Evolutionary conservation across 306 rosid species (phyloP).

Genomic region (Cyclanthera cordifolia): DNA sequence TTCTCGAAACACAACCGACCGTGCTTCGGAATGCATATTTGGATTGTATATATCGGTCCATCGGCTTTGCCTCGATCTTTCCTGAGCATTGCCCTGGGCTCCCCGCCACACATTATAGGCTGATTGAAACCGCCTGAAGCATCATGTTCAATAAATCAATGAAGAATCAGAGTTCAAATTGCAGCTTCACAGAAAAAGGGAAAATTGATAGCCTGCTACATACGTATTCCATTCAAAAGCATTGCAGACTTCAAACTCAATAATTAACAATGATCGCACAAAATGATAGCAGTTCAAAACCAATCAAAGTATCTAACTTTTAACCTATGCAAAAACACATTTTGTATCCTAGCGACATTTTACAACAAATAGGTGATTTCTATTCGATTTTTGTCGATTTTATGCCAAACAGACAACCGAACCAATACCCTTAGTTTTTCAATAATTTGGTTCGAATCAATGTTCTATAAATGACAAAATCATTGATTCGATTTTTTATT

Average conservation of each 20-base stretch:
- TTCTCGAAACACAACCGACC: slow-evolving; percentile 23
- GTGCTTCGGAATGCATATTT: slow-evolving; percentile 82
- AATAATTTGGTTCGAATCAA: no score
- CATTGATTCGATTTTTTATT: no score
- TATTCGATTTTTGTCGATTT: no score
- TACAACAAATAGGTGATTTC: no score
- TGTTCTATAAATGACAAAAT: no score
- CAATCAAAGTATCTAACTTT: neutral
- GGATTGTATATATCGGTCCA: slow-evolving; percentile 60
- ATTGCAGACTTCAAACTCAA: neutral
- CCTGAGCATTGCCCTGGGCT: slow-evolving; percentile 73
- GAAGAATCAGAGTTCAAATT: slow-evolving; percentile 1
- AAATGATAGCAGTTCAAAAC: neutral
- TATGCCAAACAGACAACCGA: no score
- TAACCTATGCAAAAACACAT: neutral
- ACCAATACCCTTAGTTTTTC: no score
- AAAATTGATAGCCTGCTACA: neutral
- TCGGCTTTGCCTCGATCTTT: slow-evolving; percentile 85
- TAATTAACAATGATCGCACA: neutral
- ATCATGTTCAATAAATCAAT: slow-evolving; percentile 7
- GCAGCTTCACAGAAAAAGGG: neutral
- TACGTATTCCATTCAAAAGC: neutral
- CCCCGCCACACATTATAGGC: slow-evolving; percentile 93
- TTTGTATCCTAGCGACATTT: neutral
- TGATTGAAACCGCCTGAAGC: slow-evolving; percentile 85